Evolutionary conservation across 495 filamentous ascomycete species (phyloP).

Genomic region (Hapsidospora chrysogenum): DNA sequence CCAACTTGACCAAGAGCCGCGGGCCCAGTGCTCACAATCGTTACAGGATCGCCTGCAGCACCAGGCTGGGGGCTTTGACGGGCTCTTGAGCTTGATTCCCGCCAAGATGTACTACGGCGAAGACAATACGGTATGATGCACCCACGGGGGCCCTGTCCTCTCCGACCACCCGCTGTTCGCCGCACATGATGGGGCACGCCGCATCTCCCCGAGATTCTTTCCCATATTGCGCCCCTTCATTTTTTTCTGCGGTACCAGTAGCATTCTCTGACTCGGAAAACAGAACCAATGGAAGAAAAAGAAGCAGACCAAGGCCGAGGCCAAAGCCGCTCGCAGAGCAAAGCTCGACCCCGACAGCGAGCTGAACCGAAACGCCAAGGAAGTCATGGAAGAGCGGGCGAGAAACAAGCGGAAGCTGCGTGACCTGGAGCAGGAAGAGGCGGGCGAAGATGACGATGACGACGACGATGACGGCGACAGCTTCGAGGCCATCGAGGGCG

Average conservation of each 20-base stretch:
- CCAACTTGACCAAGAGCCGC: no score
- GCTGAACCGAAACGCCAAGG: slow-evolving; percentile 54
- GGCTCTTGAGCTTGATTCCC: slow-evolving; percentile 80
- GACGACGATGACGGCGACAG: slow-evolving; percentile 16
- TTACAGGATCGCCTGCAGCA: slow-evolving; percentile 65
- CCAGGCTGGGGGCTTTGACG: slow-evolving; percentile 78
- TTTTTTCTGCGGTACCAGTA: no score
- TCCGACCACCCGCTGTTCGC: slow-evolving; percentile 6
- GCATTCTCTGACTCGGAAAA: slow-evolving; percentile 1
- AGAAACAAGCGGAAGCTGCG: slow-evolving; percentile 42
- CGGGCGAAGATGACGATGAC: slow-evolving; percentile 12
- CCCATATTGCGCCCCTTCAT: no score
- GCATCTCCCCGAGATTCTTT: no score
- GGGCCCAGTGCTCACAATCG: no score
- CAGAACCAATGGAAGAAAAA: slow-evolving; percentile 77
- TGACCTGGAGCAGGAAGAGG: slow-evolving; percentile 12
- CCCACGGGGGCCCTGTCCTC: slow-evolving; percentile 2
- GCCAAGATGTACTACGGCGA: slow-evolving; percentile 85
- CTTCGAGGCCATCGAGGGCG: slow-evolving; percentile 19
- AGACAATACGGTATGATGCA: slow-evolving; percentile 55
- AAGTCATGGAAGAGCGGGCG: slow-evolving; percentile 71
- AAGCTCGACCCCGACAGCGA: slow-evolving; percentile 75
- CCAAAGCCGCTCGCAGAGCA: slow-evolving; percentile 55
- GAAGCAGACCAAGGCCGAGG: slow-evolving; percentile 76
- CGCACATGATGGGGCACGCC: no score